These are phyloP conservation scores for Phytophthora lateralis DNA, from an alignment of 352 stramenopile genomes.

Conservation along the genomic window DNA sequence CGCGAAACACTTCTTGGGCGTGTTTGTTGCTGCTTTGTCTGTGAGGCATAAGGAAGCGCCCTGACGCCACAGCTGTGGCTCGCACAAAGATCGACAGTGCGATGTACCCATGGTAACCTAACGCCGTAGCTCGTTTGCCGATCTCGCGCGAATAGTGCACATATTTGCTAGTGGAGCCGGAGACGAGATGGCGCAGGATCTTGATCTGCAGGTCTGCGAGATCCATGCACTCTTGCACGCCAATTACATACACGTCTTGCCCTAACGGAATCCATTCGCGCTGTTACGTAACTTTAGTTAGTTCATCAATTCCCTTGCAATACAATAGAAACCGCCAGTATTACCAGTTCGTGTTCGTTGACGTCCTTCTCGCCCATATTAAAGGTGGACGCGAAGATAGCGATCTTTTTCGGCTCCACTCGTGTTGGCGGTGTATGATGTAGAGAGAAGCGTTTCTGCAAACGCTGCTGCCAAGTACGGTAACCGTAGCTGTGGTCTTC, in stretches of 20 bases:
- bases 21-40: slow-evolving; percentile 60
- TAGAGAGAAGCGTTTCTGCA: slow-evolving; percentile 41
- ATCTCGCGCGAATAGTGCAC: slow-evolving; percentile 84
- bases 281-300: slow-evolving; percentile 26
- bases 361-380: slow-evolving; percentile 88
- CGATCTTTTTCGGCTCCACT: slow-evolving; percentile 45
- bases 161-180: slow-evolving; percentile 62
- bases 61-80: slow-evolving; percentile 60
- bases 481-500: slow-evolving; percentile 24
- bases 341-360: slow-evolving; percentile 56
- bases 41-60: slow-evolving; percentile 72
- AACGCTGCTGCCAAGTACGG: slow-evolving; percentile 39
- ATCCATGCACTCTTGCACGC: slow-evolving; percentile 92
- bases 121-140: slow-evolving; percentile 71
- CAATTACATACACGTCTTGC: slow-evolving; percentile 90
- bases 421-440: slow-evolving; percentile 20
- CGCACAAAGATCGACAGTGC: slow-evolving; percentile 84
- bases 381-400: slow-evolving; percentile 84
- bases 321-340: neutral
- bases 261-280: slow-evolving; percentile 83
- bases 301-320: neutral
- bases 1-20: slow-evolving; percentile 73
- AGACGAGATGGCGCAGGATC: slow-evolving; percentile 65
- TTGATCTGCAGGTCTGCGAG: slow-evolving; percentile 72
- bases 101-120: slow-evolving; percentile 90